Percentiles rank a stretch among this genome's conserved stretches.
These are phyloP conservation scores for Stephanodiscus minutulus DNA, from an alignment of 108 stramenopile species.

Conservation along the genomic window DNA sequence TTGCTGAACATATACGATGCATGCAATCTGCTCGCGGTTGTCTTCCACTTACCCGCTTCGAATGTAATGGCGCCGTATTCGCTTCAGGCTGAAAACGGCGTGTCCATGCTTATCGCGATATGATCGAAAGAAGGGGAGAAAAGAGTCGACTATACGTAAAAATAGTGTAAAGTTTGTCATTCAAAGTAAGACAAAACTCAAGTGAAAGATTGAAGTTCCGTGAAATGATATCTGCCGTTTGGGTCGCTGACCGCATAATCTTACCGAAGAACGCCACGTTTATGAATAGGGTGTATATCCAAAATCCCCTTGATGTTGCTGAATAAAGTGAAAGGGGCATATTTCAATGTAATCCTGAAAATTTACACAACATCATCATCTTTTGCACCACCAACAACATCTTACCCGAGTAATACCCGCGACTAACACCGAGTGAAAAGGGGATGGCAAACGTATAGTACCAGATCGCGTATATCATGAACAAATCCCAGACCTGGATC, in stretches of 20 bases:
- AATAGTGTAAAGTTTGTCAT: not conserved
- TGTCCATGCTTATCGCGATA: slow-evolving; percentile 23
- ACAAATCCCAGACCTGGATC: slow-evolving; percentile 47
- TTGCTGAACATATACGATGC: not conserved
- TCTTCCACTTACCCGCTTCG: slow-evolving; percentile 28
- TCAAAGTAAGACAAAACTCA: not conserved
- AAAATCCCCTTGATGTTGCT: slow-evolving; percentile 30
- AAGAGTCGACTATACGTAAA: slow-evolving; percentile 50
- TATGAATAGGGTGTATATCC: slow-evolving; percentile 40
- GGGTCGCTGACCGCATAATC: not conserved
- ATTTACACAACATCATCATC: slow-evolving; percentile 11
- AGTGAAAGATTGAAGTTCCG: not conserved
- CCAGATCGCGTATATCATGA: slow-evolving; percentile 45
- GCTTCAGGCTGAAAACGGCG: slow-evolving; percentile 10
- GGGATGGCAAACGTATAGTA: slow-evolving; percentile 46
- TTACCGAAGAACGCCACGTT: slow-evolving; percentile 44
- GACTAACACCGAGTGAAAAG: slow-evolving; percentile 48
- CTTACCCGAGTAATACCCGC: slow-evolving; percentile 32
- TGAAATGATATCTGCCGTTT: not conserved
- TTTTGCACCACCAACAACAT: slow-evolving; percentile 12
- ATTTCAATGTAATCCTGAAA: not conserved
- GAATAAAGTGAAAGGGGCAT: slow-evolving; percentile 24
- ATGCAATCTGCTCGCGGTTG: not conserved
- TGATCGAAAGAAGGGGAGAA: slow-evolving; percentile 52
- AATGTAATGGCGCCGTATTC: slow-evolving; percentile 38